These are phyloP conservation scores for Craterostigma plantagineum DNA, from an alignment of 257 asterid species.

Conservation along the genomic window DNA sequence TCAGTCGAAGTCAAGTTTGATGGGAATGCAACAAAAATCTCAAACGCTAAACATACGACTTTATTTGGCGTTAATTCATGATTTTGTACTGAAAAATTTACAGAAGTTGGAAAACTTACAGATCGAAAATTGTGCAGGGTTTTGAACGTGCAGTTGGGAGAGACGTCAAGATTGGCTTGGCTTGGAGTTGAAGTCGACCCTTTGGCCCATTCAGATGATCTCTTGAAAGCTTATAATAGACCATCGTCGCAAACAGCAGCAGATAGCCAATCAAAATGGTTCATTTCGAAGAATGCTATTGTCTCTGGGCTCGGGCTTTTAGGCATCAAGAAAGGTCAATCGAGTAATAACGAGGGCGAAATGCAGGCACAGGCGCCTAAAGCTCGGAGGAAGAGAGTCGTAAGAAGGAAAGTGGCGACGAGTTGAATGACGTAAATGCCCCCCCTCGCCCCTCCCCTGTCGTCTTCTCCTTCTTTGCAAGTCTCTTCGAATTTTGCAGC, in stretches of 20 bases:
- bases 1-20: too few species aligned
- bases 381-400: constrained; percentile 69
- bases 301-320: constrained; percentile 85
- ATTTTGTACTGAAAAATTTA: too few species aligned
- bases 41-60: too few species aligned
- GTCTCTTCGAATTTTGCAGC: too few species aligned
- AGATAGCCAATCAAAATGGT: constrained; percentile 54
- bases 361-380: constrained; percentile 36
- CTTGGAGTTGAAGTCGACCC: constrained; percentile 89
- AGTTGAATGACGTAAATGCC: constrained; percentile 15
- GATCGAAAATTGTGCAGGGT: constrained; percentile 23
- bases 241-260: constrained; percentile 52
- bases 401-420: constrained; percentile 56
- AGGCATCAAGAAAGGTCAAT: constrained; percentile 55
- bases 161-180: constrained; percentile 82
- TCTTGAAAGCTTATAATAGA: constrained; percentile 63
- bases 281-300: constrained; percentile 78
- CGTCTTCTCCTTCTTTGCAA: too few species aligned
- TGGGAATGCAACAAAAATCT: too few species aligned
- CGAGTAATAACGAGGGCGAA: constrained; percentile 20
- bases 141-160: constrained; percentile 75
- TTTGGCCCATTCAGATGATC: constrained; percentile 56
- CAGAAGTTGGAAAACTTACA: too few species aligned
- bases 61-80: too few species aligned
- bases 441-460: too few species aligned